Percentiles rank a stretch among this genome's conserved stretches.
phyloP scores from a whole-genome alignment of 257 asterid species.

The Solanum pimpinellifolium region DNA sequence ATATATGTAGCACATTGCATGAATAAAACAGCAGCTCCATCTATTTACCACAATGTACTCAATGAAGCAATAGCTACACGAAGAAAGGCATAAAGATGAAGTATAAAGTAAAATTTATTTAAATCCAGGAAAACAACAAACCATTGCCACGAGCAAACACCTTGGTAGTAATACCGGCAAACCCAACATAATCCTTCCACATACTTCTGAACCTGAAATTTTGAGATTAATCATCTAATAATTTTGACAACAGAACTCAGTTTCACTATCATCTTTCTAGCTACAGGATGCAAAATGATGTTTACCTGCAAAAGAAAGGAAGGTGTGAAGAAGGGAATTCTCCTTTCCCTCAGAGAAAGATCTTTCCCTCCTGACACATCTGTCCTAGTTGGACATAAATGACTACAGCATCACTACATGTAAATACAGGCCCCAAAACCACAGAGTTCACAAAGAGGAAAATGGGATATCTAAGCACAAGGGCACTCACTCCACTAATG shows the following conservation, averaged over 20 bases:
- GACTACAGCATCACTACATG: not conserved
- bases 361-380: not conserved
- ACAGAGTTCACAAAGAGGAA: not conserved
- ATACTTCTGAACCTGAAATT: constrained; percentile 70
- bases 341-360: not conserved
- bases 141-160: constrained; percentile 99
- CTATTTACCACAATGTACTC: not conserved
- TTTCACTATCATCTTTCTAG: not conserved
- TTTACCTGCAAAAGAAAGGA: not conserved
- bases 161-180: constrained; percentile 96
- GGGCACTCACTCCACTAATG: not conserved
- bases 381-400: not conserved
- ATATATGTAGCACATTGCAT: not conserved
- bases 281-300: not conserved
- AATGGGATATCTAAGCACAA: not conserved
- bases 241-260: not conserved
- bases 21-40: not conserved
- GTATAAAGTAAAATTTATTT: not conserved
- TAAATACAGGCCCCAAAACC: not conserved
- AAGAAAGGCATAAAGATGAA: not conserved
- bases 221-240: not conserved
- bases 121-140: constrained; percentile 21
- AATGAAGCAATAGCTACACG: not conserved
- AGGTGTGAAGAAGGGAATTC: not conserved
- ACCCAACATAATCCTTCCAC: constrained; percentile 98